Evolutionary conservation across 805 yeast genomes (phyloP), one percentile per base, ranked within the genome.

Genomic region (Metschnikowia reukaufii): DNA sequence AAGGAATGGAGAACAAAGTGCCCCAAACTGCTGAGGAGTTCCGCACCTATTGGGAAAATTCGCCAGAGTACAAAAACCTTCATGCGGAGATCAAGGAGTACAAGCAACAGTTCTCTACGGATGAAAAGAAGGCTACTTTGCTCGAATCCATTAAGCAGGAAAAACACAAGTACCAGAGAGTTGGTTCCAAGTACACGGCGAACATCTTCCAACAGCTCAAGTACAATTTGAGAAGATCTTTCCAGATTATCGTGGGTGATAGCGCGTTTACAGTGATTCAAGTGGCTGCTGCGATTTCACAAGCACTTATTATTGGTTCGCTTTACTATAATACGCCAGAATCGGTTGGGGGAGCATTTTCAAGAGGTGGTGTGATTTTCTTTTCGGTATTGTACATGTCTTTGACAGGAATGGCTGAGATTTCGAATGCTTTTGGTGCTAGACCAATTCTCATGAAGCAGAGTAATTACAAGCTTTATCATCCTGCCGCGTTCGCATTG

Each of bases 21-120:
- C 94, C 94, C 5, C 65, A 66, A 18, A 78, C 83, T 8, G 78
- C 89, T 0, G 72, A 68, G 20, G 88, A 85, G 56, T 84, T 86
- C 73, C 79, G 74, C 49, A 62, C 61, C 6, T 71, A 73, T 54
- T 86, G 91, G 92, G 58, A 61, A 36, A 58, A 67, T 2, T 82
- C 88, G 4, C 64, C 68, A 2, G 61, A 61, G 34, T 64, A 49
- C 42, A 44, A 44, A 18, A 40, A 17, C 2, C 50, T 63, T 15
- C 44, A 49, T 33, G 56, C 58, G 38, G 65, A 67, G 32, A 59
- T 69, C 36, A 48, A 40, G 16, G 47, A 37, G 6, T 52, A 47
- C 49, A 49, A 44, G 36, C 45, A 25, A 27, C 34, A 15, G 16
- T 44, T 44, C 16, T 19, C 47, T 19, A 16, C 19, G 6, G 47